These are phyloP conservation scores for Botrytis sinoallii DNA, from an alignment of 2,329 filamentous ascomycete species.

Conservation along the genomic window DNA sequence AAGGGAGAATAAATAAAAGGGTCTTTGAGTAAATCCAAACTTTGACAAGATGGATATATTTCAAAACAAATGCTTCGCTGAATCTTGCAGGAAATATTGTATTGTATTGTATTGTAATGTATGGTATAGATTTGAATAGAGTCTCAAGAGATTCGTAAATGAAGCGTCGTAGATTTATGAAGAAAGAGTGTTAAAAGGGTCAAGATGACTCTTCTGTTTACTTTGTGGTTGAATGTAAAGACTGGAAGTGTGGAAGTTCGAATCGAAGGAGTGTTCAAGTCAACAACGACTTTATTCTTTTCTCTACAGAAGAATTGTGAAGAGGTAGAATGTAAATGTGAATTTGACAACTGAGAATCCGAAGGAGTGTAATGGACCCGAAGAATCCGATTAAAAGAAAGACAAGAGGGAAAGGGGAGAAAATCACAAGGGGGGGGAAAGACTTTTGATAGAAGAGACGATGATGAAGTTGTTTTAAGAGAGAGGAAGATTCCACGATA, in stretches of 20 bases:
- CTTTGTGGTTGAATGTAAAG: slow-evolving; percentile 22
- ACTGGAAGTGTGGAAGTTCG: slow-evolving; percentile 5
- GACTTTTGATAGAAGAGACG: slow-evolving; percentile 10
- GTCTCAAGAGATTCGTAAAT: slow-evolving; percentile 9
- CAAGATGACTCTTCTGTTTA: not conserved
- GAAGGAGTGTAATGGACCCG: slow-evolving; percentile 45
- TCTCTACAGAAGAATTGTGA: not conserved
- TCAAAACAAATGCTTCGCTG: slow-evolving; percentile 31
- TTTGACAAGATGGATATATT: not conserved
- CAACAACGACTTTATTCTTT: not conserved
- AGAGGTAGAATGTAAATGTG: slow-evolving; percentile 10
- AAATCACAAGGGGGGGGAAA: slow-evolving; percentile 24
- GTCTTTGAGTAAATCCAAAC: slow-evolving; percentile 12
- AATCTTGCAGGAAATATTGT: slow-evolving; percentile 38
- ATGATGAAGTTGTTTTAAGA: slow-evolving; percentile 18
- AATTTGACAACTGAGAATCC: slow-evolving; percentile 29
- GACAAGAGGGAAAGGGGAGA: slow-evolving; percentile 36
- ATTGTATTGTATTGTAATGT: slow-evolving; percentile 32
- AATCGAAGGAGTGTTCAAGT: slow-evolving; percentile 5
- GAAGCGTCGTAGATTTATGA: not conserved
- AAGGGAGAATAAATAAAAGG: slow-evolving; percentile 5
- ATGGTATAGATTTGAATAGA: slow-evolving; percentile 20
- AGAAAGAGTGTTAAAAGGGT: slow-evolving; percentile 14
- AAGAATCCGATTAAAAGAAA: slow-evolving; percentile 40
- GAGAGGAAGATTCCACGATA: slow-evolving; percentile 14